Base-by-base conservation (phyloP, 116 monocot genomes). In the Cymodocea nodosa region DNA sequence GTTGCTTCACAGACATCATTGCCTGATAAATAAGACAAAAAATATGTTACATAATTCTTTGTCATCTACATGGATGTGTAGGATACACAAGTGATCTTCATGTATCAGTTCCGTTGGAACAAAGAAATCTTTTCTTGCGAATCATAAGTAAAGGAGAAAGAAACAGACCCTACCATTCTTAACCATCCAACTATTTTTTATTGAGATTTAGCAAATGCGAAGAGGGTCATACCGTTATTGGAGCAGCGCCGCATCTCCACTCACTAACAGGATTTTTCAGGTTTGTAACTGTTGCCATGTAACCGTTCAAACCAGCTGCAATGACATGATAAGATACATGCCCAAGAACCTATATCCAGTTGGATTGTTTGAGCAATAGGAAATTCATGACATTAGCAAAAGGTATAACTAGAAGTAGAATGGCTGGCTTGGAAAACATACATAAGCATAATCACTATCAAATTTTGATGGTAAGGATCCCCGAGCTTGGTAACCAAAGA, bases 401-500 rank as follows among this genome's bases (percentile, higher is more conserved):
- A 60, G 30, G 1, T 30, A 30, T 30, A 30, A 30, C 30, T 30
- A 30, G 30, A 30, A 30, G 30, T 30, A 34, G 5, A 37, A 15
- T 23, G 2, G 9, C 22, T 17, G 5, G 30, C 13, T 39, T 20
- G 22, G 5, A 3, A 15, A 23, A 34, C 67, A 24, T 84, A 97
- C 95, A 79, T 80, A 90, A 9, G 85, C 90, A 80, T 90, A 97
- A 70, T 97, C 95, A 70, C 95, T 87, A 67, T 97, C 95, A 71
- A 97, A 97, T 67, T 90, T 97, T 36, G 95, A 97, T 23, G 95
- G 95, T 65, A 97, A 74, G 24, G 95, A 85, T 36, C 95, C 95
- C 12, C 95, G 78, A 50, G 95, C 91, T 77, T 97, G 91, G 71
- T 97, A 97, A 6, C 90, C 87, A 68, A 95, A 87, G 53, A 95